phyloP scores from a whole-genome alignment of 345 rosid genomes.

The Brassica nigra region DNA sequence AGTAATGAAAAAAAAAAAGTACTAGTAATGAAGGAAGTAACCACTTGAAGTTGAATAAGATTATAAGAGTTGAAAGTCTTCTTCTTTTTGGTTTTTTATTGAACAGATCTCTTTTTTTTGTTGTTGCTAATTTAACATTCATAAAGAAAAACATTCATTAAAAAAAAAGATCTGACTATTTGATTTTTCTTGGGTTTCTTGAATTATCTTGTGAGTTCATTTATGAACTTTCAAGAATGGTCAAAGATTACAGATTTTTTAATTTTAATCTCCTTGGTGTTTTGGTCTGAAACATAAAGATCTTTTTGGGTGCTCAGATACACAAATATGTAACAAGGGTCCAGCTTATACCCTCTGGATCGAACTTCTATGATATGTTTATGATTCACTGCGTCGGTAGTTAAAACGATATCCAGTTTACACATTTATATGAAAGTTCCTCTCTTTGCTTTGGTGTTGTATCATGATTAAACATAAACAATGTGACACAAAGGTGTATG shows the following conservation, averaged over 20 bases:
- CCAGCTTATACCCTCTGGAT: background rate
- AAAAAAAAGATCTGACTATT: too few species aligned
- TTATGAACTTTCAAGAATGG: background rate
- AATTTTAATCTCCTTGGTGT: background rate
- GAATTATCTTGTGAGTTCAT: conserved; percentile 2
- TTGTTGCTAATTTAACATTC: too few species aligned
- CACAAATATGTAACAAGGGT: background rate
- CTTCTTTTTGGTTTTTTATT: background rate
- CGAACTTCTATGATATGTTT: background rate
- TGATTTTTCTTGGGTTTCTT: conserved; percentile 1
- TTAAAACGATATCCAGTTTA: background rate
- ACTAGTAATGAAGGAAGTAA: conserved; percentile 1
- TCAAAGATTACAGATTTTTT: background rate
- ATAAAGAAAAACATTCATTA: too few species aligned
- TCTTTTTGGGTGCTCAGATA: background rate
- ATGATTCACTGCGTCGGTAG: background rate
- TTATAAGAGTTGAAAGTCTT: background rate
- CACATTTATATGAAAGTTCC: background rate
- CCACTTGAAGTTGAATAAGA: background rate
- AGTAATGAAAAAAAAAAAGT: background rate
- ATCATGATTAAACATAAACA: background rate
- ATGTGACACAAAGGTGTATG: background rate
- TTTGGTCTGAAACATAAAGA: background rate
- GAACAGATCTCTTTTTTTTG: conserved; percentile 2
- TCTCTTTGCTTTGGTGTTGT: conserved; percentile 2